Evolutionary conservation across 2,329 filamentous ascomycete species (phyloP).

Genomic region (Amylocarpus encephaloides): DNA sequence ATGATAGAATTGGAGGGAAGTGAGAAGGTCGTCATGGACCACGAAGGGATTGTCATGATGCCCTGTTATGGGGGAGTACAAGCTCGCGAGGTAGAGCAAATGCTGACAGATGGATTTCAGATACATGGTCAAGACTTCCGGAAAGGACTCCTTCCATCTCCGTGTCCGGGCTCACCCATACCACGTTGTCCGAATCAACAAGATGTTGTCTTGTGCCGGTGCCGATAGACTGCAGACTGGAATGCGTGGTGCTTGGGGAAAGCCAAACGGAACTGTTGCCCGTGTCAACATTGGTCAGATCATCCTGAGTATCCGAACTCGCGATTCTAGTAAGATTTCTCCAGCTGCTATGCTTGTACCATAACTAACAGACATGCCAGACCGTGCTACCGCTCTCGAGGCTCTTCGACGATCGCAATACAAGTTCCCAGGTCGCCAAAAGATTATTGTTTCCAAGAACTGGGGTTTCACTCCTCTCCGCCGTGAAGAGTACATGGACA

Average conservation of each 20-base stretch:
- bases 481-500: constrained; percentile 94
- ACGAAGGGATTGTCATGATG: too few species aligned
- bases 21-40: background rate
- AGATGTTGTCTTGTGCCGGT: constrained; percentile 99
- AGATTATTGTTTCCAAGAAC: constrained; percentile 99
- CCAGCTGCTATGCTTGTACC: background rate
- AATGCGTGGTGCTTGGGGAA: constrained; percentile 99
- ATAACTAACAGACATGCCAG: constrained; percentile 37
- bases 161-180: constrained; percentile 89
- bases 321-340: constrained; percentile 69
- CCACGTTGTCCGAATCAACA: constrained; percentile 99
- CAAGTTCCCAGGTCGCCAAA: constrained; percentile 99
- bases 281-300: constrained; percentile 99
- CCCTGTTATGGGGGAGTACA: background rate
- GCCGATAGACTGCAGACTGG: constrained; percentile 99
- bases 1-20: constrained; percentile 2
- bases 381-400: constrained; percentile 92
- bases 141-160: constrained; percentile 70
- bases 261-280: constrained; percentile 97
- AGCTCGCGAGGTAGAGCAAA: background rate
- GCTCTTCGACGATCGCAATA: constrained; percentile 98
- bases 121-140: constrained; percentile 62
- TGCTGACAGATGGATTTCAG: constrained; percentile 17
- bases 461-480: constrained; percentile 99
- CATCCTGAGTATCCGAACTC: constrained; percentile 92